These are phyloP conservation scores for Andrographis paniculata DNA, from an alignment of 305 asterid genomes.

Conservation along the genomic window DNA sequence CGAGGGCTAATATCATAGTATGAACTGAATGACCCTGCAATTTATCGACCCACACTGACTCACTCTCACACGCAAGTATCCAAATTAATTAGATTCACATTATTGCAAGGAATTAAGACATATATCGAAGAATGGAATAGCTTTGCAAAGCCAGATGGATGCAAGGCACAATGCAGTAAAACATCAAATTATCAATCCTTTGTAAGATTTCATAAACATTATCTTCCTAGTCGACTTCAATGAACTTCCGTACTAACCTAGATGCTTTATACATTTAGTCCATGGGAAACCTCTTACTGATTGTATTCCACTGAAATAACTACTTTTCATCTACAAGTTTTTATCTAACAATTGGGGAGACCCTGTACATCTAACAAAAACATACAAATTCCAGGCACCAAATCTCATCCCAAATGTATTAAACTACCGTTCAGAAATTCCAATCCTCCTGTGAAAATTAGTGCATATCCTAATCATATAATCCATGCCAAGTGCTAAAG, in stretches of 20 bases:
- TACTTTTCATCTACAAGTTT: constrained; percentile 7
- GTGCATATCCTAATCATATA: not conserved
- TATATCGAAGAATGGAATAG: no score
- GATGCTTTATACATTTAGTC: constrained; percentile 2
- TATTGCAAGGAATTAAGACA: no score
- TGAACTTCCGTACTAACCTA: constrained; percentile 2
- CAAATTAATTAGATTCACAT: no score
- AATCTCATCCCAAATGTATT: constrained; percentile 5
- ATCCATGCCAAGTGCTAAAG: constrained; percentile 1
- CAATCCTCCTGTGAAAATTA: not conserved
- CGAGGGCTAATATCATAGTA: not conserved
- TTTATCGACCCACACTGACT: no score
- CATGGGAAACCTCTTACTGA: constrained; percentile 5
- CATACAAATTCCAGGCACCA: constrained; percentile 6
- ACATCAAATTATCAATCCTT: no score
- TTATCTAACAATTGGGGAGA: not conserved
- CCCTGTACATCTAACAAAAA: not conserved
- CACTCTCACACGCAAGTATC: no score
- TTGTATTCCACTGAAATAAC: constrained; percentile 2
- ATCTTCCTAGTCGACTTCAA: constrained; percentile 2
- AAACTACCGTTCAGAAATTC: constrained; percentile 1
- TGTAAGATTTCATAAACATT: not conserved
- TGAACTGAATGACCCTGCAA: no score
- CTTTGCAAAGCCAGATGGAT: no score
- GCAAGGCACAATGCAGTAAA: no score